Evolutionary conservation across 495 filamentous ascomycete genomes (phyloP).

Genomic region (Trichocladium uniseriatum): DNA sequence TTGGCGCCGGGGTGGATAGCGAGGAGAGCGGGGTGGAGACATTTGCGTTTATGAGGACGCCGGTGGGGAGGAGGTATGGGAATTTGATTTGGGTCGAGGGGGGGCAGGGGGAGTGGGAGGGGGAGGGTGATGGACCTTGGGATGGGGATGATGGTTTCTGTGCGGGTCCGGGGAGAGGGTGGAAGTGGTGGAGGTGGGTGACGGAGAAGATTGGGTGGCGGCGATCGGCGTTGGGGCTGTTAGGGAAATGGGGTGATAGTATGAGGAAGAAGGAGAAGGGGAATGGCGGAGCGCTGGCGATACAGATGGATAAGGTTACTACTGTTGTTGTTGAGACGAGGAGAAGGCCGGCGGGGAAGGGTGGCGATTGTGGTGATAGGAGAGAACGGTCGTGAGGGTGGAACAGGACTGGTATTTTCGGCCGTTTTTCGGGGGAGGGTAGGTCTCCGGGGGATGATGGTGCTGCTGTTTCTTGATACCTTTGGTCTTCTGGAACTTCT

Average conservation of each 20-base stretch:
- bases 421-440: too few species aligned
- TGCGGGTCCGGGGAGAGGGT: not conserved
- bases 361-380: not conserved
- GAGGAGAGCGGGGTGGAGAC: constrained; percentile 39
- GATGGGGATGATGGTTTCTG: not conserved
- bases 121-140: constrained; percentile 14
- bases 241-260: not conserved
- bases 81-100: constrained; percentile 41
- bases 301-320: constrained; percentile 39
- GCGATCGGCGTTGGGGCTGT: not conserved
- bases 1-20: constrained; percentile 28
- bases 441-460: too few species aligned
- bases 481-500: too few species aligned
- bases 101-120: not conserved
- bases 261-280: constrained; percentile 17
- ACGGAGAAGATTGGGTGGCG: not conserved
- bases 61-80: constrained; percentile 29
- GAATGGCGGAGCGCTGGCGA: constrained; percentile 15
- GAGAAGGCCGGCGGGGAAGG: not conserved
- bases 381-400: too few species aligned
- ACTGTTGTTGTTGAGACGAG: constrained; percentile 31
- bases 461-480: too few species aligned
- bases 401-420: too few species aligned
- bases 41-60: constrained; percentile 41
- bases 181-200: not conserved